Base-by-base conservation (phyloP, 164 flowering plant species). In the Echeveria elegans region DNA sequence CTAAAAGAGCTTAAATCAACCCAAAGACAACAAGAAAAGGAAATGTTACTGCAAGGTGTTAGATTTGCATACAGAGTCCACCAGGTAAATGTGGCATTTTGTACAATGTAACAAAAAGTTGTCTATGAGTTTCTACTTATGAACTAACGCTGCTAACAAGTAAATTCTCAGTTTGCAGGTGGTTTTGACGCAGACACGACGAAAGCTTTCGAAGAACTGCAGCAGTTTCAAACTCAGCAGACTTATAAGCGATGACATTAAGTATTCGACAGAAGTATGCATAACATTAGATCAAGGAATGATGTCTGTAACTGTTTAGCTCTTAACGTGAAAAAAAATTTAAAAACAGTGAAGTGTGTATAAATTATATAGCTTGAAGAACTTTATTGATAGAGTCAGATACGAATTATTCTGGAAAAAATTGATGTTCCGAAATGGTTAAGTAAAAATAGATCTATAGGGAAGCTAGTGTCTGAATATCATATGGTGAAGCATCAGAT, bases 41-140 rank as follows among this genome's bases (percentile, higher is more conserved):
- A 81, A 53, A 72, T 85, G 70, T 24, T 87, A 71, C 82, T 85
- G 19, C 66, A 62, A 61, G 71, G 71, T 23, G 70, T 68, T 19
- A 62, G 65, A 28, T 67, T 67, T 38, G 70, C 70, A n/a, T 67
- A 67, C 23, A 38, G 47, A 26, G 70, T 67, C 23, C 70, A 67
- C 43, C 70, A 67, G 70, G 70, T 67, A 36, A 16, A 29, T 29
- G 29, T 11, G 1, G 14, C 18, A 16, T 12, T 15, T 21, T 38
- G n/a, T 66, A 18, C 7, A 2, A 29, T 66, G 48, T 11, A 11
- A 9, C 29, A n/a, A 18, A 23, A 16, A 43, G 9, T 66, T 34
- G 11, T n/a, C n/a, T n/a, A 2, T 43, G 15, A 43, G 15, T 28
- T 2, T 14, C 4, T 3, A 16, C 19, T 21, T 45, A 18, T 15